Evolutionary conservation across 257 asterid genomes (phyloP).

Genomic region (Phtheirospermum japonicum): DNA sequence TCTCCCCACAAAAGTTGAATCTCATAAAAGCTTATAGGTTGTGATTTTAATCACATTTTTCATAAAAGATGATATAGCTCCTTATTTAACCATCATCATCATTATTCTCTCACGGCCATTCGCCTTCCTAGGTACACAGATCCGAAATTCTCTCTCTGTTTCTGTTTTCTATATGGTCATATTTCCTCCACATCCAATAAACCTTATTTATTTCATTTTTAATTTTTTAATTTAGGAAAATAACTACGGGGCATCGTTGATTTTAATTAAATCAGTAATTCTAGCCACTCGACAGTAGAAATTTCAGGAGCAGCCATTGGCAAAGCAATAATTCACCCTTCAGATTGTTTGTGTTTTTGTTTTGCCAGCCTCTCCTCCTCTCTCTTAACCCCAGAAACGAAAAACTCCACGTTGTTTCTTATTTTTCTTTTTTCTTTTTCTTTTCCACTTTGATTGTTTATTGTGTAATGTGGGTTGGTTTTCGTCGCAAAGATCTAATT

Average conservation of each 20-base stretch:
- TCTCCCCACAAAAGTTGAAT: no score
- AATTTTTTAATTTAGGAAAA: background rate
- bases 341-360: constrained; percentile 26
- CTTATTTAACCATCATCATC: no score
- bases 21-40: no score
- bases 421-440: background rate
- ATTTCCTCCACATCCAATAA: background rate
- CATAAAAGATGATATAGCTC: no score
- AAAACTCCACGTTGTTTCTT: background rate
- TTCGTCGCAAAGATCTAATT: constrained; percentile 31
- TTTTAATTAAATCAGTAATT: constrained; percentile 23
- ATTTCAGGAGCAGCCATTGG: constrained; percentile 29
- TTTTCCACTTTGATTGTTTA: background rate
- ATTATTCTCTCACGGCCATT: background rate
- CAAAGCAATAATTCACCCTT: constrained; percentile 21
- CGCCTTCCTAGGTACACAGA: background rate
- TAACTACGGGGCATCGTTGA: constrained; percentile 19
- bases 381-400: constrained; percentile 14
- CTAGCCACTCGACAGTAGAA: constrained; percentile 28
- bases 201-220: background rate
- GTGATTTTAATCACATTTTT: no score
- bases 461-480: constrained; percentile 54
- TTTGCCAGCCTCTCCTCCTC: constrained; percentile 17
- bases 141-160: background rate
- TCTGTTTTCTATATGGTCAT: background rate